These are phyloP conservation scores for Aspergillus persii DNA, from an alignment of 2,329 filamentous ascomycete species.

Conservation along the genomic window DNA sequence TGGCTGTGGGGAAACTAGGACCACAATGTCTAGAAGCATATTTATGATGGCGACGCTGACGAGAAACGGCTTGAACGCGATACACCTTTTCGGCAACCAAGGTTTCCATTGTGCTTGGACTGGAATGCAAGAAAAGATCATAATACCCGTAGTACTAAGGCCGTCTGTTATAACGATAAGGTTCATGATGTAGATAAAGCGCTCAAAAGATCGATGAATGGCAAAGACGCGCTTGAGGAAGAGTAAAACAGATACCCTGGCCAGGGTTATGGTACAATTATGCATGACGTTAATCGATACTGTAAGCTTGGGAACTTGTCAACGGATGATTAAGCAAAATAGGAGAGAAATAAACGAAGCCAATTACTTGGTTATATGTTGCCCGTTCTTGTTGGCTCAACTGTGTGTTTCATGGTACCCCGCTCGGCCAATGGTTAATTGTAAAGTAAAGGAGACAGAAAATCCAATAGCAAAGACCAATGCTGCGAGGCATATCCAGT, in stretches of 20 bases:
- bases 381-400: background rate
- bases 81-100: background rate
- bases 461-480: background rate
- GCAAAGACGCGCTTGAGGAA: background rate
- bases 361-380: background rate
- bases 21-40: background rate
- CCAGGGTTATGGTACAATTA: background rate
- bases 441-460: background rate
- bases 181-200: background rate
- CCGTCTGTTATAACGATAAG: background rate
- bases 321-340: background rate
- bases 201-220: background rate
- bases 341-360: background rate
- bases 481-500: background rate
- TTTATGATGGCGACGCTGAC: background rate
- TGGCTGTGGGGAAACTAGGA: background rate
- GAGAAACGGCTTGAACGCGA: background rate
- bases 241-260: background rate
- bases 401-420: background rate
- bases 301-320: background rate
- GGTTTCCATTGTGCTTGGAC: no score
- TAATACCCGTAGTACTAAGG: background rate
- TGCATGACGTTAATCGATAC: background rate
- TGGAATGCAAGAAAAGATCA: background rate
- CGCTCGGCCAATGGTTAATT: background rate